These are phyloP conservation scores for Erodium trifolium DNA, from an alignment of 441 rosid species.

Conservation along the genomic window DNA sequence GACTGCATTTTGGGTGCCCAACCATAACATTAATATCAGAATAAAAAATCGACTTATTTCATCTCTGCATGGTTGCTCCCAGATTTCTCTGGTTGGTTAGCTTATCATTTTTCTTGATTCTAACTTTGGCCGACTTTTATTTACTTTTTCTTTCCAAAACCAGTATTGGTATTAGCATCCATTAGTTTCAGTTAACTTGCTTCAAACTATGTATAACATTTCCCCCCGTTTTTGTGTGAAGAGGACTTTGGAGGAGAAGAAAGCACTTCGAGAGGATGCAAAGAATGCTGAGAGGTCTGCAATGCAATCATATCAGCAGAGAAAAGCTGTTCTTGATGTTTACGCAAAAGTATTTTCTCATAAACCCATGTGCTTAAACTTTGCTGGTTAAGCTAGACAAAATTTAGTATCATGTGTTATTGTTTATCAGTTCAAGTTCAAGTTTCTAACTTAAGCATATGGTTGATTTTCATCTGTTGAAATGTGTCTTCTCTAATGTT, in stretches of 20 bases:
- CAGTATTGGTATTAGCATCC: not conserved
- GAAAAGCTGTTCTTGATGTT: slow-evolving; percentile 50
- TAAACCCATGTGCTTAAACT: slow-evolving; percentile 6
- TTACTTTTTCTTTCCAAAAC: not conserved
- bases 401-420: no score
- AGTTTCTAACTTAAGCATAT: no score
- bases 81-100: no score
- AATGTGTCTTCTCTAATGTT: no score
- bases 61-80: no score
- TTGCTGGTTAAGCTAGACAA: not conserved
- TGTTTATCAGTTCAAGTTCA: no score
- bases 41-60: no score
- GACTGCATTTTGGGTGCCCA: no score
- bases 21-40: no score
- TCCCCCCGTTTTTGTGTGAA: slow-evolving; percentile 20
- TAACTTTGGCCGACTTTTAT: not conserved
- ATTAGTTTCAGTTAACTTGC: not conserved
- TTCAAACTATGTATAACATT: slow-evolving; percentile 9
- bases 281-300: slow-evolving; percentile 59
- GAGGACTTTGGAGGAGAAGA: slow-evolving; percentile 84
- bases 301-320: slow-evolving; percentile 59
- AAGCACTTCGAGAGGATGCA: slow-evolving; percentile 51
- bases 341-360: slow-evolving; percentile 52
- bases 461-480: no score
- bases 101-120: no score